Evolutionary conservation across 805 yeast genomes (phyloP).

Genomic region (Wickerhamiella azymoides): DNA sequence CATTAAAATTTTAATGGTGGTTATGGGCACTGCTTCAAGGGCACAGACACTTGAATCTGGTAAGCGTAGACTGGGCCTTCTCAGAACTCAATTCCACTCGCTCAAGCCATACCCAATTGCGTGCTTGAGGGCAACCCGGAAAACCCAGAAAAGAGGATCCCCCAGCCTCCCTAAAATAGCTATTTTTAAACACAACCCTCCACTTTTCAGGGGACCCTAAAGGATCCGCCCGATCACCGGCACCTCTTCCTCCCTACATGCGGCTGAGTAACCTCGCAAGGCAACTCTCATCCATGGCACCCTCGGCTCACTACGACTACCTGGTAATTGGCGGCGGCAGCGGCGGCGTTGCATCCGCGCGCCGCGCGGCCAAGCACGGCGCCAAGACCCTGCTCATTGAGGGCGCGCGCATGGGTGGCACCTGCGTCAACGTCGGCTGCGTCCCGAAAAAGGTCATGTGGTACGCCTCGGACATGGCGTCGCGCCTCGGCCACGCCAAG

Average conservation of each 20-base stretch:
- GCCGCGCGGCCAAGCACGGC: constrained; percentile 87
- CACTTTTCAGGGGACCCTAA: too few species aligned
- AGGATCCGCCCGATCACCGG: background rate
- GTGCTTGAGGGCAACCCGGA: too few species aligned
- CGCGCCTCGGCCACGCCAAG: constrained; percentile 54
- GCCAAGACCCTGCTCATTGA: constrained; percentile 78
- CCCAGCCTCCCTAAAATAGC: too few species aligned
- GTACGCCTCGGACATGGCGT: constrained; percentile 88
- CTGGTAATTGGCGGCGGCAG: constrained; percentile 98
- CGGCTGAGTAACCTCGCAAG: constrained; percentile 6
- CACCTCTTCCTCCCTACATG: background rate
- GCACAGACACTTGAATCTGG: too few species aligned
- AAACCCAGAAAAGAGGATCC: too few species aligned
- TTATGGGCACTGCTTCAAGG: too few species aligned
- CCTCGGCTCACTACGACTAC: constrained; percentile 60
- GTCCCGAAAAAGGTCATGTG: constrained; percentile 99
- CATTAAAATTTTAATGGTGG: too few species aligned
- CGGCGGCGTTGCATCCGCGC: constrained; percentile 97
- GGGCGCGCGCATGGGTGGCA: constrained; percentile 77
- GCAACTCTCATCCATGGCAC: constrained; percentile 38
- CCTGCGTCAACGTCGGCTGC: constrained; percentile 98
- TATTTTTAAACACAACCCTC: too few species aligned
- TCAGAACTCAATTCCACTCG: too few species aligned
- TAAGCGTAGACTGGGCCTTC: too few species aligned
- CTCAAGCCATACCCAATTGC: too few species aligned